Evolutionary conservation across 441 rosid species (phyloP).

Genomic region (Bocquillonia castaneifolia): DNA sequence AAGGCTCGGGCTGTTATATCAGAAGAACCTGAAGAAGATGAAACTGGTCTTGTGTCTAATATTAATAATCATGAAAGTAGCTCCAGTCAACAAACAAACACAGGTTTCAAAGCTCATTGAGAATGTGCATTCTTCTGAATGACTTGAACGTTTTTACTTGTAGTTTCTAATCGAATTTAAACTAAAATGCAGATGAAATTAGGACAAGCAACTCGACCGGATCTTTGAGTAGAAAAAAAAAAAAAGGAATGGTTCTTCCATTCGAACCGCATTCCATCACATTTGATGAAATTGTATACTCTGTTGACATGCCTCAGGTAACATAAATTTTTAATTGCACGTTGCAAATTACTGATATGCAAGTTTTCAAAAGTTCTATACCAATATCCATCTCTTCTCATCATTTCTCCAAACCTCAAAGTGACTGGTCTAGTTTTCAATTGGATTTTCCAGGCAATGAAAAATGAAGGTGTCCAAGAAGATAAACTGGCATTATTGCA

Average conservation of each 20-base stretch:
- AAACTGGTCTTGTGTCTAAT: slow-evolving; percentile 11
- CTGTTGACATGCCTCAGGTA: slow-evolving; percentile 81
- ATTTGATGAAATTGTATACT: slow-evolving; percentile 53
- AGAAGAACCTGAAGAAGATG: slow-evolving; percentile 32
- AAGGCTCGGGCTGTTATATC: slow-evolving; percentile 48
- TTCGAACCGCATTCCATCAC: slow-evolving; percentile 65
- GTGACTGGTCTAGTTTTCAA: background rate
- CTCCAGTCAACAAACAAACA: background rate
- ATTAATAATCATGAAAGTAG: background rate
- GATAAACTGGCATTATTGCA: slow-evolving; percentile 57
- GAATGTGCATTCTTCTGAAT: background rate
- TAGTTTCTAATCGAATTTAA: background rate
- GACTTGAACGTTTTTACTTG: background rate
- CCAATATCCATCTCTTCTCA: no score
- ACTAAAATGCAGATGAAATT: background rate
- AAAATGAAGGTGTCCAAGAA: slow-evolving; percentile 45
- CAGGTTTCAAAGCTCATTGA: background rate
- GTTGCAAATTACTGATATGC: no score
- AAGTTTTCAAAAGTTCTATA: no score
- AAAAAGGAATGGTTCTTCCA: slow-evolving; percentile 80
- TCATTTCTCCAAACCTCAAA: no score
- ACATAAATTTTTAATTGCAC: background rate
- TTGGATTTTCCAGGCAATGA: slow-evolving; percentile 46
- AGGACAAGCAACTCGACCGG: background rate
- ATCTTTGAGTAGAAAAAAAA: slow-evolving; percentile 21